A percentile compares a stretch with the other conserved stretches of the same genome.
Conservation (phyloP, 1,139 yeast species). For the Diutina catenulata region DNA sequence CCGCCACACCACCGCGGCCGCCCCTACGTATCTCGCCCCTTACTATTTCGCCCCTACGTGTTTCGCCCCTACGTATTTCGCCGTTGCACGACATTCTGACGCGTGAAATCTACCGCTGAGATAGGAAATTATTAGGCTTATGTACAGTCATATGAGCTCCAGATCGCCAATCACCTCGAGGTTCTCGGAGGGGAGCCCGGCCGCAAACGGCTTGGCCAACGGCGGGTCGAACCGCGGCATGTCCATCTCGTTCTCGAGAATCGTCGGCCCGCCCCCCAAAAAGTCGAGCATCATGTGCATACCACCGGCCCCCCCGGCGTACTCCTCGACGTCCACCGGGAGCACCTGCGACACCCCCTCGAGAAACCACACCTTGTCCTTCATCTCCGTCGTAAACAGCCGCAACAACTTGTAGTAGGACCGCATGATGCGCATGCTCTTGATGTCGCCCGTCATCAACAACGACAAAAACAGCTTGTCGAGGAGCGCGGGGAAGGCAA, state of each 20-base stretch:
- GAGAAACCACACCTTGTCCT: slow-evolving; percentile 84
- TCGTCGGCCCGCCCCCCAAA: slow-evolving; percentile 59
- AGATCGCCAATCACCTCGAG: slow-evolving; percentile 5
- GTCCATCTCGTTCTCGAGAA: slow-evolving; percentile 28
- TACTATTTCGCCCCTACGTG: too few relatives aligned
- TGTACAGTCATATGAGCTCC: too few relatives aligned
- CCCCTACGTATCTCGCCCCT: too few relatives aligned
- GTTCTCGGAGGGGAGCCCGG: too few relatives aligned
- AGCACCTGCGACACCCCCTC: slow-evolving; percentile 84
- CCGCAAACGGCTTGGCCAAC: too few relatives aligned
- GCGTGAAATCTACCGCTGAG: too few relatives aligned
- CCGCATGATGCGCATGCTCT: slow-evolving; percentile 83
- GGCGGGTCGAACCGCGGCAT: too few relatives aligned
- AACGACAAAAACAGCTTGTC: slow-evolving; percentile 69
- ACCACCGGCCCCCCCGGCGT: slow-evolving; percentile 75
- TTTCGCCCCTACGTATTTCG: too few relatives aligned
- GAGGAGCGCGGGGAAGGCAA: slow-evolving; percentile 86
- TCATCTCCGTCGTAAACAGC: slow-evolving; percentile 75
- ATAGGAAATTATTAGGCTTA: too few relatives aligned
- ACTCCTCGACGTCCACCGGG: slow-evolving; percentile 75
- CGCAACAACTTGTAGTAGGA: slow-evolving; percentile 75
- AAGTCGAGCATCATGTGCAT: slow-evolving; percentile 87
- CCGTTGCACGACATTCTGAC: too few relatives aligned
- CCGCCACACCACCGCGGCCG: too few relatives aligned
- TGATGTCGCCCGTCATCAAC: slow-evolving; percentile 71